Evolutionary conservation across 2,329 filamentous ascomycete species (phyloP), one percentile per base, ranked within the genome.

Genomic region (Akanthomyces muscarius): DNA sequence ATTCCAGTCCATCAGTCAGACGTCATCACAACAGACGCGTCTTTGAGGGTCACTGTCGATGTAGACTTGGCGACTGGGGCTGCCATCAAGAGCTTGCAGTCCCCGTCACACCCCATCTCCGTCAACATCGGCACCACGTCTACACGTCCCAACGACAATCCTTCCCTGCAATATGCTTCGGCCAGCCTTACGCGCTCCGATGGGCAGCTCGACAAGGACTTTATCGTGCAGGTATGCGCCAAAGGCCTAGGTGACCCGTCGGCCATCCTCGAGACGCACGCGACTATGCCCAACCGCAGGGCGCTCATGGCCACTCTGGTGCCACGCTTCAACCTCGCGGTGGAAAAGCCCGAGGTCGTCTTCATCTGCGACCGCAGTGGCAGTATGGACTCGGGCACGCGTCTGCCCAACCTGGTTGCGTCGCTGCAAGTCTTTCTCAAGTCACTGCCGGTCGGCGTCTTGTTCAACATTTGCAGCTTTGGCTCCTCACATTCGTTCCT

Each of bases 291-390:
- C 0, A 78, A 84, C 61, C 86, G 89, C 55, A 80, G 85, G 4
- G 88, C 89, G 0, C 70, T 92, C 63, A 90, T 92, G 88, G 77
- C 83, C 0, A 90, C 88, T 0, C 76, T 92, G 0, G 87, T 91
- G 0, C 89, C 89, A 2, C 87, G 85, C 65, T 90, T 91, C 73
- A 78, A 79, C n/a, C 75, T 90, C 0, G 83, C 85, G 0, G 70
- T 80, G 0, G 77, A 80, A 10, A 74, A 72, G 61, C 78, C 80
- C 4, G 89, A 92, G 70, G 81, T 92, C 25, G 83, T 92, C 21
- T 91, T 92, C 67, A 76, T 92, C 5, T 88, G 86, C 62, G 89
- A 92, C 71, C 82, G 88, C 58, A 90, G 87, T 62, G 88, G 87
- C 0, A 89, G 86, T 64, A 89, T 89, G 87, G 30, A 48, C 0